These are phyloP conservation scores for Pelargonium nanum DNA, from an alignment of 345 rosid genomes.

Conservation along the genomic window DNA sequence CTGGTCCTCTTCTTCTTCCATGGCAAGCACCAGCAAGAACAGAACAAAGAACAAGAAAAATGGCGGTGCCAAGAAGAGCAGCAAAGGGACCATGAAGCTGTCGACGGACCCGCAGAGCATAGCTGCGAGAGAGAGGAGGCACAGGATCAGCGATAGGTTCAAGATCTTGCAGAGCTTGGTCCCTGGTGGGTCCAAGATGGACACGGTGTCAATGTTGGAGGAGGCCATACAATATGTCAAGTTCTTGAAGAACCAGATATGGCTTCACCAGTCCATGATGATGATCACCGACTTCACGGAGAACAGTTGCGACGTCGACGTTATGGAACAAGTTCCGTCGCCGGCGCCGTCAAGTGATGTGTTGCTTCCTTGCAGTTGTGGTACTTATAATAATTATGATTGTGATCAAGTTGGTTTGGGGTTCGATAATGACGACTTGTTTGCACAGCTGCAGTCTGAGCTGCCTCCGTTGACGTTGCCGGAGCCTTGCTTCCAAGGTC, in stretches of 20 bases:
- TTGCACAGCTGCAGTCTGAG: neutral
- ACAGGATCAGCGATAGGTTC: slow-evolving; percentile 73
- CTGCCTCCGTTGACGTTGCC: slow-evolving; percentile 14
- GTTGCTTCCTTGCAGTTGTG: too few relatives aligned
- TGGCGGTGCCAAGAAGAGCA: slow-evolving; percentile 11
- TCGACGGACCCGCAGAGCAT: slow-evolving; percentile 89
- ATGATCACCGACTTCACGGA: slow-evolving; percentile 1
- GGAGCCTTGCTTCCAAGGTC: slow-evolving; percentile 9
- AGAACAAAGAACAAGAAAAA: slow-evolving; percentile 16
- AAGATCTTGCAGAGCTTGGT: slow-evolving; percentile 77
- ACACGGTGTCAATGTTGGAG: slow-evolving; percentile 81
- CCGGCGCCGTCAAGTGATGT: too few relatives aligned
- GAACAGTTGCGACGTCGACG: neutral
- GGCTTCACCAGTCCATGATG: slow-evolving; percentile 52
- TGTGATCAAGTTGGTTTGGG: neutral
- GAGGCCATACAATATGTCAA: slow-evolving; percentile 85
- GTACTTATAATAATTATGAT: too few relatives aligned
- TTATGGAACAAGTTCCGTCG: neutral
- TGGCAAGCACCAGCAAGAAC: neutral
- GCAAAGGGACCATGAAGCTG: slow-evolving; percentile 22
- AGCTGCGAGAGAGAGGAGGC: slow-evolving; percentile 83
- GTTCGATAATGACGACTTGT: neutral
- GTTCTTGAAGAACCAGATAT: slow-evolving; percentile 68
- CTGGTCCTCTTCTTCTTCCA: slow-evolving; percentile 18
- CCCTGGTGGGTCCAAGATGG: slow-evolving; percentile 85